These are phyloP conservation scores for Neonectria punicea DNA, from an alignment of 2,329 filamentous ascomycete genomes.

Conservation along the genomic window DNA sequence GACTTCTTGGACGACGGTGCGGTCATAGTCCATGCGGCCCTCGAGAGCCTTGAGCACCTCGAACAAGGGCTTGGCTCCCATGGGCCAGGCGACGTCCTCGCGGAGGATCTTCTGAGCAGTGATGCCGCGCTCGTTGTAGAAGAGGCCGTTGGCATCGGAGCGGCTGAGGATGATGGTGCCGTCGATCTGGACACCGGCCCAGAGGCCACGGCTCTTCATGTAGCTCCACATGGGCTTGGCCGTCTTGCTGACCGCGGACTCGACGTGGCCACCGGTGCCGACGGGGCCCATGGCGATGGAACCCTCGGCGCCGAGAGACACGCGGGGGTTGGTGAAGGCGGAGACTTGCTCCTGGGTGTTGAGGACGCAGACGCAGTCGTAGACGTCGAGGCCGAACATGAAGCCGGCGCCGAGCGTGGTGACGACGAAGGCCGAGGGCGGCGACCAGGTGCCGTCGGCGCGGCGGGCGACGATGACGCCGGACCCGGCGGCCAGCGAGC, in stretches of 20 bases:
- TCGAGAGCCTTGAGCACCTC: conserved; percentile 54
- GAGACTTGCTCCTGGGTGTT: conserved; percentile 74
- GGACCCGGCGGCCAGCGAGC: conserved; percentile 68
- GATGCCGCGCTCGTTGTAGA: conserved; percentile 71
- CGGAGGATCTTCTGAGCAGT: conserved; percentile 49
- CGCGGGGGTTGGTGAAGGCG: conserved; percentile 73
- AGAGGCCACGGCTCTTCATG: conserved; percentile 82
- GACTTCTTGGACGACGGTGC: conserved; percentile 41
- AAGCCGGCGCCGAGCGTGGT: conserved; percentile 78
- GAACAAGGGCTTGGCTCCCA: conserved; percentile 50
- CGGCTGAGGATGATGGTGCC: conserved; percentile 82
- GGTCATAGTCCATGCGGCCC: conserved; percentile 44
- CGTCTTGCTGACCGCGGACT: conserved; percentile 46
- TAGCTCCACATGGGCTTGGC: conserved; percentile 79
- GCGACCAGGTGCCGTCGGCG: conserved; percentile 73
- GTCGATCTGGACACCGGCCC: conserved; percentile 82
- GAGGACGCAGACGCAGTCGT: conserved; percentile 81
- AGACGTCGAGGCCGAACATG: conserved; percentile 78
- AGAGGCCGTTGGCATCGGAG: conserved; percentile 80
- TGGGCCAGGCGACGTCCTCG: conserved; percentile 54
- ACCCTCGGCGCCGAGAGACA: conserved; percentile 76
- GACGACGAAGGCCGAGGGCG: conserved; percentile 77
- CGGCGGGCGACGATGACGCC: conserved; percentile 68
- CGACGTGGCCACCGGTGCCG: conserved; percentile 71
- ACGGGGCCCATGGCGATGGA: conserved; percentile 69